Base-by-base conservation (phyloP, 306 rosid genomes). In the Pachyrhizus erosus region DNA sequence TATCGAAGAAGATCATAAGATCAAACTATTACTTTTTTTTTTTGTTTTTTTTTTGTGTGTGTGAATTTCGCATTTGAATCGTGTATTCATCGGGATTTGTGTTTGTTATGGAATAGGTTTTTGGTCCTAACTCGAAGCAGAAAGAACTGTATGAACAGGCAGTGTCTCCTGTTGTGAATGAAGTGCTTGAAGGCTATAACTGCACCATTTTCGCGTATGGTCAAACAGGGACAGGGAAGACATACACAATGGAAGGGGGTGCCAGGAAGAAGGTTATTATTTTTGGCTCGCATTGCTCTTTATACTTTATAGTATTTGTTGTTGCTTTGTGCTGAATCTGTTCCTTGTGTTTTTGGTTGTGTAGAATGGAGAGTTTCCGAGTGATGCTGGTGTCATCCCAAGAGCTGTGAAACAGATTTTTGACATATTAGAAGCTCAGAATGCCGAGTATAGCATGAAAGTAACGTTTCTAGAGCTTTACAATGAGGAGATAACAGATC, bases 221-320 rank as follows among this genome's bases (percentile, higher is more conserved):
- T 61, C 99, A 96, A 84, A 96, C 99, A 8, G 99, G 99, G 80
- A 96, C 99, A 0, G 99, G 99, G 73, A 96, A 96, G 81, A 96
- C 99, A 71, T 96, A 96, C 61, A 96, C 99, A n/a, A 93, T 96
- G 99, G 99, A 96, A 89, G 99, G 99, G 83, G 99, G 99, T 71
- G 97, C 98, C 33, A 87, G 94, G 79, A 96, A 96, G 88, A 96
- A 94, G 99, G 99, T 94, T 43, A 17, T 6, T 43, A 27, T 7
- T 64, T 64, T 29, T 64, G 9, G 42, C 23, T 9, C 4, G 43
- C 42, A 64, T 64, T 29, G 69, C 74, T 75, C 42, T 75, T 15
- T 33, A 6, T 80, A n/a, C 42, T 75, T 15, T 33, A 6, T 80
- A n/a, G 51, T 48, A 21, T 43, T 68, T 46, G 29, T 73, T 55